Base-by-base conservation (phyloP, 129 eudicot genomes). In the Sambucus nigra region DNA sequence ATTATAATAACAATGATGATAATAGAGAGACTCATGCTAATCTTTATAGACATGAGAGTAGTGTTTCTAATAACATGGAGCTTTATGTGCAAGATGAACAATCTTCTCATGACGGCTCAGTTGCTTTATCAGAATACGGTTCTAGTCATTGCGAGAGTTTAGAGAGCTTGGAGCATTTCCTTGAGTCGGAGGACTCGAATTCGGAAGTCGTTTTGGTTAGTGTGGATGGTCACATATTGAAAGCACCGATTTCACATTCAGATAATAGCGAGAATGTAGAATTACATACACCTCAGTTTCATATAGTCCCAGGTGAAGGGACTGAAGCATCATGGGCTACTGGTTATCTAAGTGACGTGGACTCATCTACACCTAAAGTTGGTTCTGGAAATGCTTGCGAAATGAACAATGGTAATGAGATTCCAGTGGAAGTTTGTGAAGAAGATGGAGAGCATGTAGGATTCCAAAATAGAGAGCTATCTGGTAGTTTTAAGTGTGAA, bases 131-230 rank as follows among this genome's bases (percentile, higher is more conserved):
- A 14, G 80, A 83, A 12, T 87, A 71, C 47, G 88, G 81, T 53
- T 73, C 88, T 0, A 73, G 45, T 42, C 64, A 77, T 33, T 84
- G 73, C 58, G 94, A 81, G 12, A 82, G 69, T 75, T 50, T 82
- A 60, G 95, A 85, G 7, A 66, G 52, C 3, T 64, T 55, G 63
- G 79, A 84, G 18, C 54, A 57, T 62, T 57, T 68, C 20, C 40
- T 66, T 0, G 74, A 85, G 52, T 75, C 89, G 17, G 71, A 69
- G 28, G 53, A 51, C 44, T 57, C 59, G n/a, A 79, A 44, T 41
- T 85, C 99, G 1, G 94, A 85, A 70, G 95, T 91, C 51, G 88
- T 91, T 66, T 77, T 91, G 68, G 86, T 82, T 9, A 85, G 99
- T 55, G 70, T 79, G 10, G 99, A 85, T 62, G 99, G 95, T 50